These are phyloP conservation scores for Tephrocybe rancida DNA, from an alignment of 768 basidiomycete genomes.

Conservation along the genomic window DNA sequence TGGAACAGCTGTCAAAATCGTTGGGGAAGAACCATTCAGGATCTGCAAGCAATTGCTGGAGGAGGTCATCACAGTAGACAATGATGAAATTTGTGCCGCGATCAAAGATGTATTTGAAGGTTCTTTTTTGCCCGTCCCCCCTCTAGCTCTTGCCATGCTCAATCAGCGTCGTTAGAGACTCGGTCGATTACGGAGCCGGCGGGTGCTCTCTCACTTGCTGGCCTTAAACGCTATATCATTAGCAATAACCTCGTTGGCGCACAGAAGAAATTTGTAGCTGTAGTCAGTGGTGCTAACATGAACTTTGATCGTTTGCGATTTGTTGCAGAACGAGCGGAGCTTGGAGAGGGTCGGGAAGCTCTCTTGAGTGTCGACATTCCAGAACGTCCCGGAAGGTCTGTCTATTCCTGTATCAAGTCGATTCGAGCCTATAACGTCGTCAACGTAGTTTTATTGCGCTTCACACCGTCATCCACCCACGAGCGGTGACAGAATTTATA, in stretches of 20 bases:
- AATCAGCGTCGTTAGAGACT: slow-evolving; percentile 61
- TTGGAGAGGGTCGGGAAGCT: slow-evolving; percentile 94
- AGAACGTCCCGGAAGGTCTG: slow-evolving; percentile 87
- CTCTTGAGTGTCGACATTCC: slow-evolving; percentile 94
- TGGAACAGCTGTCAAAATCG: slow-evolving; percentile 95
- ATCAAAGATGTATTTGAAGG: slow-evolving; percentile 99
- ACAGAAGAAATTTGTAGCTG: slow-evolving; percentile 86
- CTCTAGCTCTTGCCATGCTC: slow-evolving; percentile 4
- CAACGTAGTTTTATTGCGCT: slow-evolving; percentile 77
- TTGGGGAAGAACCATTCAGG: slow-evolving; percentile 93
- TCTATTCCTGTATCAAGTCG: not conserved
- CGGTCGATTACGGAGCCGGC: slow-evolving; percentile 96
- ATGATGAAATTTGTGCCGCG: slow-evolving; percentile 97
- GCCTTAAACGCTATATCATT: slow-evolving; percentile 85
- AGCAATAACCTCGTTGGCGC: slow-evolving; percentile 82
- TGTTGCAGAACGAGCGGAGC: slow-evolving; percentile 97
- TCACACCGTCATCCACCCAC: slow-evolving; percentile 86
- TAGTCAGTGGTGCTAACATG: slow-evolving; percentile 98
- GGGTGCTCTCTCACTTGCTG: slow-evolving; percentile 90
- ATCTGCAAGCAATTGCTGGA: slow-evolving; percentile 87
- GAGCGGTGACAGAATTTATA: slow-evolving; percentile 93
- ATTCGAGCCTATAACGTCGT: not conserved
- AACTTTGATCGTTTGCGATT: slow-evolving; percentile 97
- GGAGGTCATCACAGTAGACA: slow-evolving; percentile 81
- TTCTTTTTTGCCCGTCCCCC: slow-evolving; percentile 28